A percentile compares a stretch with the other conserved stretches of the same genome.
Conservation (phyloP, 108 stramenopile genomes). For the Cyclotella atomus region DNA sequence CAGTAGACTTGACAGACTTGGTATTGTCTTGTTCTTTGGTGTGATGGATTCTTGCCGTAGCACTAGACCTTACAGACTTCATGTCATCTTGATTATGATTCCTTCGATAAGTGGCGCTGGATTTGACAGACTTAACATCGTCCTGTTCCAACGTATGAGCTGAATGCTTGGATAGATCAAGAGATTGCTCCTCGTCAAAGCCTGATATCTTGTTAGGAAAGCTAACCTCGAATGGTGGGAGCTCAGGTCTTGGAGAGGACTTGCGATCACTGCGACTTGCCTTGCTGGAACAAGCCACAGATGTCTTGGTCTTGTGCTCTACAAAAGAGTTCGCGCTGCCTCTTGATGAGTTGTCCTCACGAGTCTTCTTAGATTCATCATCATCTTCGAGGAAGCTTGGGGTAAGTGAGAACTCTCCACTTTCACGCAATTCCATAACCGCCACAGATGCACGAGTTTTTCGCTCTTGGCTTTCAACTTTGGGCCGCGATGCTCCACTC, state of each 20-base stretch:
- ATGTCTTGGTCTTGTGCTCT: slow-evolving; percentile 12
- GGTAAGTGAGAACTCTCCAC: slow-evolving; percentile 4
- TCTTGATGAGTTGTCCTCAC: neutral
- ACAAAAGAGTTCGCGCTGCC: neutral
- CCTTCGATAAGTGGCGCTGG: neutral
- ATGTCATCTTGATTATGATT: neutral
- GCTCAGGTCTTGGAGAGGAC: neutral
- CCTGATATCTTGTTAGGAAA: neutral
- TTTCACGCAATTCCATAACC: neutral
- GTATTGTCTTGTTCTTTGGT: neutral
- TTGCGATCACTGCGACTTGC: neutral
- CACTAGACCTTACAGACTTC: neutral
- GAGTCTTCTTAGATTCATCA: neutral
- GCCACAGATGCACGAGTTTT: neutral
- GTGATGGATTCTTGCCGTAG: neutral
- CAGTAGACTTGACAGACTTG: slow-evolving; percentile 1
- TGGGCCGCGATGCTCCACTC: neutral
- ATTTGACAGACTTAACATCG: neutral
- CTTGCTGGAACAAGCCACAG: neutral
- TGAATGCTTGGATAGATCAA: neutral
- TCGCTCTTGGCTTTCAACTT: neutral
- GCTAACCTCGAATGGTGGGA: slow-evolving; percentile 1
- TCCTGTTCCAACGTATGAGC: neutral
- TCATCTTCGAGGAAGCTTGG: slow-evolving; percentile 4
- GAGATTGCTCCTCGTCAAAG: slow-evolving; percentile 7